Base-by-base conservation (phyloP, 306 rosid species). In the Lathyrus sativus region DNA sequence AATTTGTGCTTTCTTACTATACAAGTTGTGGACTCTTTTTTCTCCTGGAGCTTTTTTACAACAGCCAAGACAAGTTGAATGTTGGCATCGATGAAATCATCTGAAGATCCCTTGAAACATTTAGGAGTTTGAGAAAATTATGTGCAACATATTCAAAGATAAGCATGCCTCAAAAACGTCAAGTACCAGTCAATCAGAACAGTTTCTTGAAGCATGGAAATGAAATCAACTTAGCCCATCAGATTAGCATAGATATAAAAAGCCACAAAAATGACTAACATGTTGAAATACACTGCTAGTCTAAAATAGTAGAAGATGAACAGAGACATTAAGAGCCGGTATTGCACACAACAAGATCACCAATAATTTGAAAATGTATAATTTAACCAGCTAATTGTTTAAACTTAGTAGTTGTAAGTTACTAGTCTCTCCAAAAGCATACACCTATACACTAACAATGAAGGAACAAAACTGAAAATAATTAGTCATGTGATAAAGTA, bases 101-200 rank as follows among this genome's bases (percentile, higher is more conserved):
- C 98, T 90, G 98, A 92, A 83, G 98, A 92, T 76, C 98, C 96
- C 98, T 92, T 90, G 85, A 88, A 85, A 89, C 50, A 83, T 92
- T 86, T 89, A 88, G 89, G 84, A 89, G 86, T 86, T 84, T 79
- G 81, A 84, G 88, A 86, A 81, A 85, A 92, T 89, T 84, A 89
- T 75, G 79, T 80, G 76, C 73, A 61, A 54, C 45, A 61, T 65
- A 77, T 65, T 82, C 67, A 84, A 45, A 80, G 46, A 80, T 62
- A 72, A 65, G 71, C 67, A 77, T 65, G 71, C 48, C 72, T 68
- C 77, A 78, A 65, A 76, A 74, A 78, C 37, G 43, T 67, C 82
- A 67, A 72, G 71, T 58, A 66, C 80, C 57, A 69, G 64, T 62
- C 59, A 62, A 81, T 41, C 22, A 81, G 44, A 78, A 77, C 41